Percentiles rank a stretch among this genome's conserved stretches.
These are phyloP conservation scores for Chaetothyriales sp. DNA, from an alignment of 2,329 filamentous ascomycete genomes.

Conservation along the genomic window DNA sequence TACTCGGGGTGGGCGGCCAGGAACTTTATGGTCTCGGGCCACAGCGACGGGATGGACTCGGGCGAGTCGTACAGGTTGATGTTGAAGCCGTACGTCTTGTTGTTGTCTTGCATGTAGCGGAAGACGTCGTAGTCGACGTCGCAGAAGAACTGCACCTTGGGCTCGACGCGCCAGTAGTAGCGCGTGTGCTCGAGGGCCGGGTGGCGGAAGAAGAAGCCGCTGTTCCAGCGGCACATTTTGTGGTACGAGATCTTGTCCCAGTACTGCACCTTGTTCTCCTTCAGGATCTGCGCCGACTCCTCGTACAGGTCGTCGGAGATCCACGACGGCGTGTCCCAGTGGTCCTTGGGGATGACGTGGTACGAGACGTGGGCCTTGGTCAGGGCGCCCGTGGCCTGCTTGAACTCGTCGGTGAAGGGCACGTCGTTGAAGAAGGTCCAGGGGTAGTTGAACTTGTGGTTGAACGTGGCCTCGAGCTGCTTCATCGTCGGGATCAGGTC, in stretches of 20 bases:
- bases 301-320: conserved; percentile 77
- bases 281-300: conserved; percentile 69
- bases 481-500: conserved; percentile 78
- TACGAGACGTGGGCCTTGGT: conserved; percentile 73
- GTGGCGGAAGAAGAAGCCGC: conserved; percentile 94
- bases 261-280: conserved; percentile 81
- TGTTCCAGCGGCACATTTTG: conserved; percentile 99
- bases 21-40: conserved; percentile 94
- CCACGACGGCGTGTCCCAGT: conserved; percentile 87
- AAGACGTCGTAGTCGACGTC: conserved; percentile 98
- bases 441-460: conserved; percentile 97
- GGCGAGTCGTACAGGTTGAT: conserved; percentile 93
- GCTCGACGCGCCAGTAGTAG: conserved; percentile 98
- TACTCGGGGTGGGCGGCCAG: conserved; percentile 71
- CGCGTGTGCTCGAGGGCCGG: conserved; percentile 67
- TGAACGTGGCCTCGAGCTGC: conserved; percentile 91
- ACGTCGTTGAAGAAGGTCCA: conserved; percentile 99
- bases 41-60: conserved; percentile 70
- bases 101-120: conserved; percentile 92
- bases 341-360: conserved; percentile 64
- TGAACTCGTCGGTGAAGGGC: conserved; percentile 88
- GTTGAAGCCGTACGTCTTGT: conserved; percentile 98
- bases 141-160: conserved; percentile 98
- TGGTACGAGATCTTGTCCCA: conserved; percentile 82
- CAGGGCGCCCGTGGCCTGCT: conserved; percentile 59